Percentiles rank a stretch among this genome's conserved stretches.
phyloP scores from a whole-genome alignment of 2,329 filamentous ascomycete genomes.

The Pseudogymnoascus sp. region DNA sequence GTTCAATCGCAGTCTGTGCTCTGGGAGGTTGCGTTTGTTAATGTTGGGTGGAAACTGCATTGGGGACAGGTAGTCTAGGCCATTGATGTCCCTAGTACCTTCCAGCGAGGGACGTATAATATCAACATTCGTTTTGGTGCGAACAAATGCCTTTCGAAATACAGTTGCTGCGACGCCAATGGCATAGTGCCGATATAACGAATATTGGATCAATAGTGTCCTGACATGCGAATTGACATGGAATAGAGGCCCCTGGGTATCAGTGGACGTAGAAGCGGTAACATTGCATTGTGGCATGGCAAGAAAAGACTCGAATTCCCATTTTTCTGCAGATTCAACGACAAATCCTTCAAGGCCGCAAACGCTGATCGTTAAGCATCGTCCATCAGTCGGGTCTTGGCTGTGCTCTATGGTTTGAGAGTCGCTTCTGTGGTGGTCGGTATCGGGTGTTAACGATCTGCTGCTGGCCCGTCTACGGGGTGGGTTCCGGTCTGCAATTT shows the following conservation, averaged over 20 bases:
- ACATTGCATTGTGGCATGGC: constrained; percentile 82
- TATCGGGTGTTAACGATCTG: constrained; percentile 60
- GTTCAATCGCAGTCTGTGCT: constrained; percentile 15
- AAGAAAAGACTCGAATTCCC: constrained; percentile 80
- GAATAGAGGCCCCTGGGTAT: constrained; percentile 80
- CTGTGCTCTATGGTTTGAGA: constrained; percentile 47
- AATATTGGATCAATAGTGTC: constrained; percentile 79
- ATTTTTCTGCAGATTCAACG: constrained; percentile 77
- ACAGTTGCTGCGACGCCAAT: constrained; percentile 76
- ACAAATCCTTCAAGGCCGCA: constrained; percentile 85
- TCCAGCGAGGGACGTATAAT: constrained; percentile 4
- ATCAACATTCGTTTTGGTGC: constrained; percentile 41
- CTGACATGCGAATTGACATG: constrained; percentile 78
- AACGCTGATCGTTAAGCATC: constrained; percentile 72
- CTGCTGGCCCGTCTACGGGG: constrained; percentile 68
- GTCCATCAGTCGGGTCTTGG: constrained; percentile 60
- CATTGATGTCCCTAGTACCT: constrained; percentile 15
- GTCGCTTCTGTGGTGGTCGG: constrained; percentile 51
- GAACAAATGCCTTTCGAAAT: constrained; percentile 62
- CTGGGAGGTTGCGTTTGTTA: constrained; percentile 13
- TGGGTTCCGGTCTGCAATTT: constrained; percentile 52
- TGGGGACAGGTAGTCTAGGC: constrained; percentile 24
- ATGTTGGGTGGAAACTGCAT: constrained; percentile 23
- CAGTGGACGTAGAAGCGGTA: constrained; percentile 75
- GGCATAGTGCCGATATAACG: constrained; percentile 87